phyloP scores from a whole-genome alignment of 1,284 basidiomycete genomes.

The Boletus semigastroideus region DNA sequence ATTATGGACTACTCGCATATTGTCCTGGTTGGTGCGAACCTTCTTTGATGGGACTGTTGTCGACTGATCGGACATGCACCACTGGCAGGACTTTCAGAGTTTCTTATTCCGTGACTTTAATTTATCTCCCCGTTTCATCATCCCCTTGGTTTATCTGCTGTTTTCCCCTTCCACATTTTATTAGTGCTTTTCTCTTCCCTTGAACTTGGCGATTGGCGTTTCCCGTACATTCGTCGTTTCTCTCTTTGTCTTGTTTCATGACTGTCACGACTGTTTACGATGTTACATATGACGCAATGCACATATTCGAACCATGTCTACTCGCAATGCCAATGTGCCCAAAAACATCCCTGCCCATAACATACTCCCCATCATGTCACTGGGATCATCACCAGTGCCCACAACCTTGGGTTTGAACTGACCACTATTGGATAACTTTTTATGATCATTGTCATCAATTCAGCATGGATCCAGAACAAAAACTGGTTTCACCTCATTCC shows the following conservation, averaged over 20 bases:
- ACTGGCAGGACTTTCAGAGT: conserved; percentile 25
- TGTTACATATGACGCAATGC: conserved; percentile 28
- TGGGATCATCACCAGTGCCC: too few relatives aligned
- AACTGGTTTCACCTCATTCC: too few relatives aligned
- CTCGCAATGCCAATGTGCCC: too few relatives aligned
- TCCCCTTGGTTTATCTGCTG: conserved; percentile 1
- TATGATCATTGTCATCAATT: too few relatives aligned
- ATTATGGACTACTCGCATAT: conserved; percentile 33
- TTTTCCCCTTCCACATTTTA: conserved; percentile 5
- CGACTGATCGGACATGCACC: conserved; percentile 19
- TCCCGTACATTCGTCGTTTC: conserved; percentile 9
- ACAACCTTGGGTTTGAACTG: too few relatives aligned
- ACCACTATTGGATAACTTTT: too few relatives aligned
- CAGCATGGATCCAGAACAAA: too few relatives aligned
- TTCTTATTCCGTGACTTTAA: conserved; percentile 27
- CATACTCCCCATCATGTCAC: too few relatives aligned
- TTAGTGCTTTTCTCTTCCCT: conserved; percentile 8
- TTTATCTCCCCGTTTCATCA: conserved; percentile 20
- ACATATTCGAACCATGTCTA: conserved; percentile 21
- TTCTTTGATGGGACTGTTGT: conserved; percentile 10
- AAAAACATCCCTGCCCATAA: too few relatives aligned
- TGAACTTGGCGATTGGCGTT: conserved; percentile 9
- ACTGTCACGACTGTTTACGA: conserved; percentile 29
- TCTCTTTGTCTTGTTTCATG: conserved; percentile 19
- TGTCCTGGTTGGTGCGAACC: conserved; percentile 23